Percentiles rank a stretch among this genome's conserved stretches.
phyloP scores from a whole-genome alignment of 106 monocot species.

The Triglochin maritima region DNA sequence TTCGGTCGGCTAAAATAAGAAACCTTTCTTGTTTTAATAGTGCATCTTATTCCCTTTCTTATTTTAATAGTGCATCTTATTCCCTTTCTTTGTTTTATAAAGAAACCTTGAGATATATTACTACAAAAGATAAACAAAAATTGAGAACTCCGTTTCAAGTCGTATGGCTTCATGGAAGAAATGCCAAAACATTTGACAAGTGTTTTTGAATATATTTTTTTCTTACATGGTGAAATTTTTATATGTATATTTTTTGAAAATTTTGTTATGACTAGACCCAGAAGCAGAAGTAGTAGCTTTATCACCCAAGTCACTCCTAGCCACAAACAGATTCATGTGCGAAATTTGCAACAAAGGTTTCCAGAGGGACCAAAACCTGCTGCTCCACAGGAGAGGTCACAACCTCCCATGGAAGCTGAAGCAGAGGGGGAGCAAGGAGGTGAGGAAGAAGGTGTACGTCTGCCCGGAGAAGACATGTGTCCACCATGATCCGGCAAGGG shows the following conservation, averaged over 20 bases:
- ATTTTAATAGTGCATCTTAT: background rate
- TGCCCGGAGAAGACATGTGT: constrained; percentile 54
- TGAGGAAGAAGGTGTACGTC: constrained; percentile 65
- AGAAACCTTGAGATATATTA: no score
- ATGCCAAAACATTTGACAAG: no score
- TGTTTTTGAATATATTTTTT: no score
- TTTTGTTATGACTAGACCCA: background rate
- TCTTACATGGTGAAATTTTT: no score
- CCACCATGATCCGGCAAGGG: constrained; percentile 61
- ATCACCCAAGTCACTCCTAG: constrained; percentile 6
- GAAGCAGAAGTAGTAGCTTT: constrained; percentile 10
- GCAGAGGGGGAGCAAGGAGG: constrained; percentile 3
- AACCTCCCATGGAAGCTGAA: constrained; percentile 14
- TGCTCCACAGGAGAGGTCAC: constrained; percentile 7
- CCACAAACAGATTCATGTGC: constrained; percentile 10
- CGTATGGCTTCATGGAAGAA: no score
- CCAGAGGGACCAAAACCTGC: constrained; percentile 11
- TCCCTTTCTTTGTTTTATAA: no score
- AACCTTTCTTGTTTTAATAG: background rate
- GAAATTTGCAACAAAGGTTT: constrained; percentile 8
- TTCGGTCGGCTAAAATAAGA: no score
- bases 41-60: background rate
- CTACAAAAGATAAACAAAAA: no score
- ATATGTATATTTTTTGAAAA: no score
- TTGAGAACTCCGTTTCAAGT: no score